Base-by-base conservation (phyloP, 768 basidiomycete genomes). In the Russula brevipes region DNA sequence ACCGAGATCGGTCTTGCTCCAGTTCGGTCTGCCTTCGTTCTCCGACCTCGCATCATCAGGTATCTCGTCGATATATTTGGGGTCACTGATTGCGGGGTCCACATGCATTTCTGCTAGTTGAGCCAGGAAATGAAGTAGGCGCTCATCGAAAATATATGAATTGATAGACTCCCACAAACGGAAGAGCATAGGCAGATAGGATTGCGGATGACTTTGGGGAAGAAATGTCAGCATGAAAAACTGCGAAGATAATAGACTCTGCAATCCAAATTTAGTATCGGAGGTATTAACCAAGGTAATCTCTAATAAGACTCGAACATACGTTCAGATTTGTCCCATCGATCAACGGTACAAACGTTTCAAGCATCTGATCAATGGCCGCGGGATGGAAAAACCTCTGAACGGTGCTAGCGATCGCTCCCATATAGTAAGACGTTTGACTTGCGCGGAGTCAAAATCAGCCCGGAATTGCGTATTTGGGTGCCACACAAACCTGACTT, bases 351-450 rank as follows among this genome's bases (percentile, higher is more conserved):
- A 97, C 76, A 71, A 95, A 93, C 0, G 82, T 86, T n/a, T 86
- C 79, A 36, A 97, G 82, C 91, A 97, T 95, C 69, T 91, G 88
- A 67, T 88, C 85, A 57, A 86, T 86, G 39, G 91, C 87, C 46
- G 88, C 84, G 17, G 93, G 93, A 69, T 94, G 92, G 75, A 94
- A 95, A 80, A 95, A 95, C 58, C 89, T 79, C 57, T 90, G 83
- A 50, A 83, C 78, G 69, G 79, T 80, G 42, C 85, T 82, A 36
- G 87, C 85, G 64, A 89, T 79, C 67, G 83, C 83, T 4, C 86
- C 88, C 85, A 89, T 85, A 68, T 83, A 87, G 83, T 84, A 89
- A 17, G 88, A 82, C n/a, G 85, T 73, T 75, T 88, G 87, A 64
- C 88, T 89, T 65, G 30, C 59, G 52, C 33, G n/a, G 39, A 33